A percentile compares a stretch with the other conserved stretches of the same genome.
phyloP scores from a whole-genome alignment of 805 yeast species.

The Metschnikowia chrysomelidarum region DNA sequence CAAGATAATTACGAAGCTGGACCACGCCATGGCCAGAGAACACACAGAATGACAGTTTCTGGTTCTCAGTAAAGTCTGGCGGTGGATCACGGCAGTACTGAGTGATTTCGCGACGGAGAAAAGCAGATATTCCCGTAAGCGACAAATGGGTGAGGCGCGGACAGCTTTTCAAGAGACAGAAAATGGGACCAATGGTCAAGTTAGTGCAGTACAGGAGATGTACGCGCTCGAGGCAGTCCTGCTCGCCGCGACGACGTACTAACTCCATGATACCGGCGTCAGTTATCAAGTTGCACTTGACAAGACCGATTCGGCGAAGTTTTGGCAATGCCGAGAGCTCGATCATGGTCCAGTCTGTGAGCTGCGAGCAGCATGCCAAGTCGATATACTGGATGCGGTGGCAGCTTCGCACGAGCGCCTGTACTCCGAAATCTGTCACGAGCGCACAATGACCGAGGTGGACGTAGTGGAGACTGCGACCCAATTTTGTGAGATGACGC shows the following conservation, averaged over 20 bases:
- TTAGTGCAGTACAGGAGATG: constrained; percentile 90
- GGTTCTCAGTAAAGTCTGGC: constrained; percentile 83
- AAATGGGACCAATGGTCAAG: constrained; percentile 75
- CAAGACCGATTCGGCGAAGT: constrained; percentile 87
- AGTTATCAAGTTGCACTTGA: constrained; percentile 83
- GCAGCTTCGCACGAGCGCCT: constrained; percentile 69
- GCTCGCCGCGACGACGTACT: constrained; percentile 65
- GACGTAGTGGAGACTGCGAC: constrained; percentile 78
- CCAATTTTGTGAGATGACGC: constrained; percentile 66
- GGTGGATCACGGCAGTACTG: constrained; percentile 91
- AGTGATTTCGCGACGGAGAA: constrained; percentile 80
- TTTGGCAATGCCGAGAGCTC: constrained; percentile 76
- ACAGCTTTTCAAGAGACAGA: constrained; percentile 69
- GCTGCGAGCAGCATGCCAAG: constrained; percentile 88
- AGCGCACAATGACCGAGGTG: constrained; percentile 93
- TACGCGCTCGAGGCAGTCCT: constrained; percentile 85
- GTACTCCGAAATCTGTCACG: constrained; percentile 87
- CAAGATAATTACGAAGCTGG: constrained; percentile 68
- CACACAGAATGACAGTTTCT: constrained; percentile 84
- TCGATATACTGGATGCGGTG: constrained; percentile 89
- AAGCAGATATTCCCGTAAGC: constrained; percentile 88
- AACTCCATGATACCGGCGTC: constrained; percentile 75
- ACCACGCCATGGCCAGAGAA: constrained; percentile 89
- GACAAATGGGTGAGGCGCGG: constrained; percentile 88
- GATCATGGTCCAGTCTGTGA: constrained; percentile 78